Evolutionary conservation across 495 filamentous ascomycete genomes (phyloP).

Genomic region (Penicillium egyptiacum): DNA sequence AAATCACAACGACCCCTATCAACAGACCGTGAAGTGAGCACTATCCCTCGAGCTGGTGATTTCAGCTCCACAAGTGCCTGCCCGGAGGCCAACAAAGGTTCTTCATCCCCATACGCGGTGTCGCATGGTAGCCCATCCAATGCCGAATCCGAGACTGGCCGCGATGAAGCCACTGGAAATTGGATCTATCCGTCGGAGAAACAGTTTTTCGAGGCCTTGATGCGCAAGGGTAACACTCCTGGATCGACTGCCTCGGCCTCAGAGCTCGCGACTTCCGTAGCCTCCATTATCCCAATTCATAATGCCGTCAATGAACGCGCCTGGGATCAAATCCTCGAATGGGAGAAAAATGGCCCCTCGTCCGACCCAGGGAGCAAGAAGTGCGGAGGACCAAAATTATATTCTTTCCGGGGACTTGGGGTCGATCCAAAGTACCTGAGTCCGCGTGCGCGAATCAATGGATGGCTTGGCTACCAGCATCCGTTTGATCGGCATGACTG

Average conservation of each 20-base stretch:
- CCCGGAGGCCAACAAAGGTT: slow-evolving; percentile 29
- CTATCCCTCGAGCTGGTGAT: slow-evolving; percentile 68
- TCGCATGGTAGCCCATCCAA: slow-evolving; percentile 60
- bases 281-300: slow-evolving; percentile 91
- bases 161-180: slow-evolving; percentile 65
- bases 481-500: slow-evolving; percentile 98
- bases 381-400: slow-evolving; percentile 80
- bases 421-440: slow-evolving; percentile 66
- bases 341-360: slow-evolving; percentile 66
- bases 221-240: slow-evolving; percentile 66
- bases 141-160: slow-evolving; percentile 68
- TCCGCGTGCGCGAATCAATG: slow-evolving; percentile 79
- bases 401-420: slow-evolving; percentile 73
- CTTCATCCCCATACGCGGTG: slow-evolving; percentile 33
- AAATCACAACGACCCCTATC: slow-evolving; percentile 48
- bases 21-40: slow-evolving; percentile 72
- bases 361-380: slow-evolving; percentile 54
- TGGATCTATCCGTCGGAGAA: slow-evolving; percentile 97
- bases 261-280: slow-evolving; percentile 68
- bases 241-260: slow-evolving; percentile 39
- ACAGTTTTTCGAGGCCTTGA: slow-evolving; percentile 94
- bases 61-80: slow-evolving; percentile 31
- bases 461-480: slow-evolving; percentile 76
- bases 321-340: slow-evolving; percentile 78
- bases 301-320: slow-evolving; percentile 94